A percentile compares a stretch with the other conserved stretches of the same genome.
These are phyloP conservation scores for Scedosporium dehoogii DNA, from an alignment of 2,329 filamentous ascomycete genomes.

Conservation along the genomic window DNA sequence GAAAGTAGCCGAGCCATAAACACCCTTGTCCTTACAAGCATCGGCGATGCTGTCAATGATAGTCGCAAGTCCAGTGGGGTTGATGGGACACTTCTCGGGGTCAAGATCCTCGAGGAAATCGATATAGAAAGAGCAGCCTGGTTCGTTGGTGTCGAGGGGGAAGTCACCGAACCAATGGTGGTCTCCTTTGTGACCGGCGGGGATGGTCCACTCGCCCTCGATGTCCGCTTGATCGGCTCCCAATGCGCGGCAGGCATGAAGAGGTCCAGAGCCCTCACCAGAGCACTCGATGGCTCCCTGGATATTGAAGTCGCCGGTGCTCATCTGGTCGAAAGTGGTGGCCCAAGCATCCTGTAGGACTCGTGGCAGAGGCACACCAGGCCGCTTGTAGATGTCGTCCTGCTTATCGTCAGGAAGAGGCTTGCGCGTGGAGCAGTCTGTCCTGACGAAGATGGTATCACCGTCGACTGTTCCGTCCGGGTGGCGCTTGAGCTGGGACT, in stretches of 20 bases:
- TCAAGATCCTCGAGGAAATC: background rate
- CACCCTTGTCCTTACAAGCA: background rate
- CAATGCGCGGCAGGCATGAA: background rate
- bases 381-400: constrained; percentile 10
- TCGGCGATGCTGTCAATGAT: background rate
- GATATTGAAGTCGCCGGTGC: constrained; percentile 2
- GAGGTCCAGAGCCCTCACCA: background rate
- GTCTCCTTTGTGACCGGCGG: background rate
- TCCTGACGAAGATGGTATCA: constrained; percentile 12
- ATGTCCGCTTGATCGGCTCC: background rate
- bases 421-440: constrained; percentile 11
- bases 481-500: constrained; percentile 4
- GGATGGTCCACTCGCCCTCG: background rate
- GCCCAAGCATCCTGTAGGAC: constrained; percentile 11
- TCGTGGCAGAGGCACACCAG: constrained; percentile 10
- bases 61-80: background rate
- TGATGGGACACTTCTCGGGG: background rate
- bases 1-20: background rate
- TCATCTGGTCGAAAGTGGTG: constrained; percentile 7
- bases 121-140: background rate
- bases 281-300: background rate
- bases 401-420: constrained; percentile 11
- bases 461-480: constrained; percentile 8
- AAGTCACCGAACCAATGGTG: background rate
- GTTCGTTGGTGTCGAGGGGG: background rate